Conservation (phyloP, 192 early-diverging fungal genomes). For the Coemansia sp. region DNA sequence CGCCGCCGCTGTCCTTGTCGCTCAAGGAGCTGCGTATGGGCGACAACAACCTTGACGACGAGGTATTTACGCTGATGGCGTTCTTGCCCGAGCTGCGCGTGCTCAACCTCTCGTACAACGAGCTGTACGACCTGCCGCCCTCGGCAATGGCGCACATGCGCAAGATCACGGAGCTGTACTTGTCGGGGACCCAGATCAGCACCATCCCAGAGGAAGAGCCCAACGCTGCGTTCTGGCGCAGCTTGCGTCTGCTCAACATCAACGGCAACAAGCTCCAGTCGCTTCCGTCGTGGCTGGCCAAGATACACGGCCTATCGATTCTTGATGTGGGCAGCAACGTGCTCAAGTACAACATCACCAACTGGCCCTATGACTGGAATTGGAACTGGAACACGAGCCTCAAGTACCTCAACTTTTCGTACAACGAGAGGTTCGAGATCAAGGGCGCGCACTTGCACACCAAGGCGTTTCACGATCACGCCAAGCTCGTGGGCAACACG, state of each 20-base stretch:
- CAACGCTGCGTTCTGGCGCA: constrained; percentile 62
- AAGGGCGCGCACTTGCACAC: constrained; percentile 62
- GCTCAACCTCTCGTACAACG: constrained; percentile 79
- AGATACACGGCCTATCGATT: constrained; percentile 72
- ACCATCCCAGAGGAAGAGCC: constrained; percentile 84
- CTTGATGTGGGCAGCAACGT: constrained; percentile 86
- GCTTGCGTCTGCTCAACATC: constrained; percentile 71
- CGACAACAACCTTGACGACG: constrained; percentile 84
- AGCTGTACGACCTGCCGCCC: constrained; percentile 77
- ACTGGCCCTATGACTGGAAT: constrained; percentile 97
- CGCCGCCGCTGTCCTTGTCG: constrained; percentile 54
- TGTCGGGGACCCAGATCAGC: constrained; percentile 81
- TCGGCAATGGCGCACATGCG: constrained; percentile 68
- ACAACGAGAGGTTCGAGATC: constrained; percentile 87
- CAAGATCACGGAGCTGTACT: constrained; percentile 72
- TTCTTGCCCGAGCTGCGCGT: constrained; percentile 71
- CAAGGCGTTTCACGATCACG: constrained; percentile 51
- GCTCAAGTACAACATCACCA: constrained; percentile 89
- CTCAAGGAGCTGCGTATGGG: constrained; percentile 68
- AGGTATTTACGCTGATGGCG: constrained; percentile 71
- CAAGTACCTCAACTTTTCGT: constrained; percentile 86
- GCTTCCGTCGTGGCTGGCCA: constrained; percentile 87
- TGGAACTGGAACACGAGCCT: constrained; percentile 93
- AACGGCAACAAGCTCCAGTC: constrained; percentile 90
- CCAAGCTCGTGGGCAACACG: constrained; percentile 40